Evolutionary conservation across 192 early-diverging fungal genomes (phyloP).

Genomic region (Dissophora ornata): DNA sequence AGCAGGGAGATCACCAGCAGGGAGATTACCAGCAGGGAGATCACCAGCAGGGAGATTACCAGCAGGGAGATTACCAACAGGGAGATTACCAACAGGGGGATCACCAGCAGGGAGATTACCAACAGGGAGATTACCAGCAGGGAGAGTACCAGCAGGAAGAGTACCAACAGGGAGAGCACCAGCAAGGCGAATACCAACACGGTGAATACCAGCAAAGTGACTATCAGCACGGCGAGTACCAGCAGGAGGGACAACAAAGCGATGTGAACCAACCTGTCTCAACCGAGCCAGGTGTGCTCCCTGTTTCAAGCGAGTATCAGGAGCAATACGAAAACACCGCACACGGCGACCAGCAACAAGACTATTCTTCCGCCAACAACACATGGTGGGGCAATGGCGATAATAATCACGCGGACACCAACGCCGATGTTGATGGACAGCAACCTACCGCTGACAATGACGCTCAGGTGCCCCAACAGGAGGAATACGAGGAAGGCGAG

Average conservation of each 20-base stretch:
- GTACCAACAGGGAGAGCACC: slow-evolving; percentile 21
- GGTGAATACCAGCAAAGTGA: slow-evolving; percentile 25
- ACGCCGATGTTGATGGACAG: slow-evolving; percentile 18
- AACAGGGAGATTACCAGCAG: slow-evolving; percentile 36
- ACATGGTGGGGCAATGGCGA: slow-evolving; percentile 57
- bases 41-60: slow-evolving; percentile 17
- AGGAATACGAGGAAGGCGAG: slow-evolving; percentile 34
- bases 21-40: slow-evolving; percentile 29
- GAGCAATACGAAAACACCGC: slow-evolving; percentile 61
- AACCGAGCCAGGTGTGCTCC: slow-evolving; percentile 7
- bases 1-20: slow-evolving; percentile 28
- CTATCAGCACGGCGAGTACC: slow-evolving; percentile 37
- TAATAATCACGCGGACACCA: slow-evolving; percentile 13
- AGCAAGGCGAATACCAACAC: slow-evolving; percentile 27
- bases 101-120: slow-evolving; percentile 36
- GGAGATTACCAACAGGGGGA: slow-evolving; percentile 36
- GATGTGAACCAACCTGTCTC: too few relatives aligned
- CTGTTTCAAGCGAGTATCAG: slow-evolving; percentile 44
- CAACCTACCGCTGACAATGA: not conserved
- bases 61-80: slow-evolving; percentile 22
- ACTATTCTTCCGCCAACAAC: slow-evolving; percentile 43
- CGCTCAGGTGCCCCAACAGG: slow-evolving; percentile 23
- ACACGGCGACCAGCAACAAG: slow-evolving; percentile 54
- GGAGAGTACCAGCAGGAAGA: slow-evolving; percentile 18
- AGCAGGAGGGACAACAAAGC: slow-evolving; percentile 18